phyloP scores from a whole-genome alignment of 179 eudicot species.

The Amaranthus tricolor region DNA sequence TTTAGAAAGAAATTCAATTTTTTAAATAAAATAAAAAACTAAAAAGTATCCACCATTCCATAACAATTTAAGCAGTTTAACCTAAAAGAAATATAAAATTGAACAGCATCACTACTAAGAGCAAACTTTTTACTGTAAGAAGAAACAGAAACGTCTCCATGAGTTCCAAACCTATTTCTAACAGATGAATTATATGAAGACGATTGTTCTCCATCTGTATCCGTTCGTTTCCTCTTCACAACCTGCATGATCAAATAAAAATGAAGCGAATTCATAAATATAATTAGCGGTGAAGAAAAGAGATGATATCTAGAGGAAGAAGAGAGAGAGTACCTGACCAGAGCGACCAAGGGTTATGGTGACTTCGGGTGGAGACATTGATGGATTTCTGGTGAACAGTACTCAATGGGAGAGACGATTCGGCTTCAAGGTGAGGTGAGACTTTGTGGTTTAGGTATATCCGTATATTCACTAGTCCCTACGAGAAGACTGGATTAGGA shows the following conservation, averaged over 20 bases:
- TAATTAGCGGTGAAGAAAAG: not conserved
- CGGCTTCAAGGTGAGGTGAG: too few species aligned
- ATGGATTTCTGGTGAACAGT: too few species aligned
- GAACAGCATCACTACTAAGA: too few species aligned
- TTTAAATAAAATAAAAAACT: too few species aligned
- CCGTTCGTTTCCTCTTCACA: conserved; percentile 20
- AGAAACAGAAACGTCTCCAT: not conserved
- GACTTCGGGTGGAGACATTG: conserved; percentile 33
- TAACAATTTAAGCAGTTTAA: too few species aligned
- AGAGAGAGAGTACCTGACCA: conserved; percentile 28
- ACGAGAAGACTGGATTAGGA: too few species aligned
- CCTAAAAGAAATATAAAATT: too few species aligned
- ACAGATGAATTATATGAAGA: not conserved
- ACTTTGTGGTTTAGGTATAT: too few species aligned
- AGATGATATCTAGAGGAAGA: not conserved
- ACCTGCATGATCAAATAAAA: conserved; percentile 3
- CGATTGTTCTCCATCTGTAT: not conserved
- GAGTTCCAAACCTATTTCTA: not conserved
- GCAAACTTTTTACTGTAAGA: conserved; percentile 6
- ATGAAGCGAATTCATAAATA: not conserved
- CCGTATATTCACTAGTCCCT: too few species aligned
- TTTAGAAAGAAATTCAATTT: too few species aligned
- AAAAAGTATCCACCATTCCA: too few species aligned
- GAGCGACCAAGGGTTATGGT: conserved; percentile 42
- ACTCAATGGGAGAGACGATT: too few species aligned